Evolutionary conservation across 768 basidiomycete genomes (phyloP).

Genomic region (Lentinus brumalis): DNA sequence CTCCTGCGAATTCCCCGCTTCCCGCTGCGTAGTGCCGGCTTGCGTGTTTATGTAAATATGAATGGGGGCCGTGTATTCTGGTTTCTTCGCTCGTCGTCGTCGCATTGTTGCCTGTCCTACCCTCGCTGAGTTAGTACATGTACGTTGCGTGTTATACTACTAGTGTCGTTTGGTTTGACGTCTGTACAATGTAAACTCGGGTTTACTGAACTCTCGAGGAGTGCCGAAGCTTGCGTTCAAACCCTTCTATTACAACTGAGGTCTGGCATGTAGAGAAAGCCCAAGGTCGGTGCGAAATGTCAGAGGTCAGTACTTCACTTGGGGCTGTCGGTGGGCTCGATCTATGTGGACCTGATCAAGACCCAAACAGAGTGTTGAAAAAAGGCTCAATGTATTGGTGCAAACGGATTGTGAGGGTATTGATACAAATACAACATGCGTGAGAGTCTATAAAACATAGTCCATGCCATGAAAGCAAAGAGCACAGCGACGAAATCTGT

Average conservation of each 20-base stretch:
- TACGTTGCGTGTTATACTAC: constrained; percentile 27
- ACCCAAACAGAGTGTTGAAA: too few relatives aligned
- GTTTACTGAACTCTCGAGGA: not conserved
- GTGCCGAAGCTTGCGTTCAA: too few relatives aligned
- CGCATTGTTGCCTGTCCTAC: constrained; percentile 17
- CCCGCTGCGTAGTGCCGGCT: constrained; percentile 8
- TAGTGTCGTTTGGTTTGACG: constrained; percentile 17
- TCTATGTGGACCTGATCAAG: too few relatives aligned
- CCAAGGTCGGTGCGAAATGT: too few relatives aligned
- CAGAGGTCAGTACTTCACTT: too few relatives aligned
- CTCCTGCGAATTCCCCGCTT: constrained; percentile 2
- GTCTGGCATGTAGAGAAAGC: too few relatives aligned
- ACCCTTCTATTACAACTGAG: too few relatives aligned
- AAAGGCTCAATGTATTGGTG: not conserved
- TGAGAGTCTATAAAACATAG: not conserved
- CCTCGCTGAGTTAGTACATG: constrained; percentile 17
- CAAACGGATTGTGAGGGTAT: not conserved
- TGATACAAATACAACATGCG: constrained; percentile 17
- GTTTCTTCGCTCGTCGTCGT: constrained; percentile 11
- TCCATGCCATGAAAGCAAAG: constrained; percentile 9
- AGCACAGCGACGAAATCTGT: not conserved
- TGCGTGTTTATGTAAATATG: constrained; percentile 10
- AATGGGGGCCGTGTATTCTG: constrained; percentile 6
- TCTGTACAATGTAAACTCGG: constrained; percentile 14
- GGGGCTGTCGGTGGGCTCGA: too few relatives aligned